Conservation (phyloP, 2,329 filamentous ascomycete species). For the Phialophora chinensis region DNA sequence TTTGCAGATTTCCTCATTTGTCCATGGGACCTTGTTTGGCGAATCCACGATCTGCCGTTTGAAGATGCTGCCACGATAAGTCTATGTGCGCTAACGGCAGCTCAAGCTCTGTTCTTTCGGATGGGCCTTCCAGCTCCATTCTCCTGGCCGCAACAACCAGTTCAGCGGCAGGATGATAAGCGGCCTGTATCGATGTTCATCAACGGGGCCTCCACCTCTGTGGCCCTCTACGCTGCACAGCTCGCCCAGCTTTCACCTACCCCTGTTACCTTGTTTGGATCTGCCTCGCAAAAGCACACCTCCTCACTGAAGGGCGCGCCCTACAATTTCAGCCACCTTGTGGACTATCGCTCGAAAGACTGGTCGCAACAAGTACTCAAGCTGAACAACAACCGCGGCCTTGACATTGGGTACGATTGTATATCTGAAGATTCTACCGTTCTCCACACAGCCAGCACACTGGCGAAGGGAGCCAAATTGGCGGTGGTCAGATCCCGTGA, state of each 20-base stretch:
- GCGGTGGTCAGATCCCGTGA: neutral
- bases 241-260: neutral
- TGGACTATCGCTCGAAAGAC: neutral
- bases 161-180: neutral
- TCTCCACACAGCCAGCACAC: neutral
- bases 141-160: neutral
- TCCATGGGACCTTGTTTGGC: slow-evolving; percentile 36
- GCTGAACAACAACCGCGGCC: neutral
- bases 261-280: neutral
- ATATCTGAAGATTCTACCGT: neutral
- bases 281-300: neutral
- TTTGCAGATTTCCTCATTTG: slow-evolving; percentile 44
- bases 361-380: neutral
- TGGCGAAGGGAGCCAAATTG: neutral
- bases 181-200: neutral
- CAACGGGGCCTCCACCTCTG: neutral
- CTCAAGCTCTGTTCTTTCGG: slow-evolving; percentile 42
- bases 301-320: neutral
- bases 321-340: neutral
- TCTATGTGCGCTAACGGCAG: slow-evolving; percentile 44
- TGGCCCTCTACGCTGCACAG: neutral
- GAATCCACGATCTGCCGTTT: slow-evolving; percentile 36
- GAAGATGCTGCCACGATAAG: slow-evolving; percentile 41
- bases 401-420: neutral
- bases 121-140: slow-evolving; percentile 8